These are phyloP conservation scores for Leccinum boreale DNA, from an alignment of 768 basidiomycete genomes.

Conservation along the genomic window DNA sequence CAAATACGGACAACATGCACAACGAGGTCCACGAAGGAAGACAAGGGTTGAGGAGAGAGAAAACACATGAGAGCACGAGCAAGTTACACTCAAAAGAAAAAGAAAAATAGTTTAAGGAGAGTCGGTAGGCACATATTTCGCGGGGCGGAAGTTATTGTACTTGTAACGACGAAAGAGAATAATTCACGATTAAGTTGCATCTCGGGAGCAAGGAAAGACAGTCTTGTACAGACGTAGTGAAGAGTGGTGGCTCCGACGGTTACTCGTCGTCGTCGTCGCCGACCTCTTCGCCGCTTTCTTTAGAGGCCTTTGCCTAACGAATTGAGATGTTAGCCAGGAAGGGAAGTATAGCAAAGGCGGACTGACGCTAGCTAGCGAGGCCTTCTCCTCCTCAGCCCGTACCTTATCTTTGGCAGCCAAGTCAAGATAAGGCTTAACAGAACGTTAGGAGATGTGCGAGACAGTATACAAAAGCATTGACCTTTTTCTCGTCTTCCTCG, in stretches of 20 bases:
- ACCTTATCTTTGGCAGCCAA: slow-evolving; percentile 85
- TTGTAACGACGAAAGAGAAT: slow-evolving; percentile 5
- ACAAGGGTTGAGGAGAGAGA: slow-evolving; percentile 9
- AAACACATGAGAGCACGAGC: slow-evolving; percentile 29
- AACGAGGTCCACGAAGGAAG: slow-evolving; percentile 20
- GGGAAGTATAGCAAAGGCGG: neutral
- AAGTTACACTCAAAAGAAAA: slow-evolving; percentile 18
- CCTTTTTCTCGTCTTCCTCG: slow-evolving; percentile 88
- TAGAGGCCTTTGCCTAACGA: slow-evolving; percentile 33
- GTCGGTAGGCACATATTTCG: slow-evolving; percentile 31
- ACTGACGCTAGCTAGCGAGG: slow-evolving; percentile 39
- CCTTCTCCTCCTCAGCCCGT: slow-evolving; percentile 81
- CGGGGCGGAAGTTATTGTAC: slow-evolving; percentile 20
- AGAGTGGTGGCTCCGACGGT: slow-evolving; percentile 9
- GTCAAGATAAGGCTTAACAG: slow-evolving; percentile 76
- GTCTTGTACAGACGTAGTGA: slow-evolving; percentile 13
- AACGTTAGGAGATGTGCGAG: slow-evolving; percentile 3
- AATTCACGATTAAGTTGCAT: slow-evolving; percentile 20
- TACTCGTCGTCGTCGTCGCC: slow-evolving; percentile 43
- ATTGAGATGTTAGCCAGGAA: neutral
- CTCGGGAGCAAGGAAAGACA: slow-evolving; percentile 1
- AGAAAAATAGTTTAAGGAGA: slow-evolving; percentile 10
- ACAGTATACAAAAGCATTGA: slow-evolving; percentile 28
- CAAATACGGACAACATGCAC: slow-evolving; percentile 30
- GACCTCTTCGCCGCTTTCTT: slow-evolving; percentile 36